Evolutionary conservation across 495 filamentous ascomycete species (phyloP).

Genomic region (Tetracladium marchalianum): DNA sequence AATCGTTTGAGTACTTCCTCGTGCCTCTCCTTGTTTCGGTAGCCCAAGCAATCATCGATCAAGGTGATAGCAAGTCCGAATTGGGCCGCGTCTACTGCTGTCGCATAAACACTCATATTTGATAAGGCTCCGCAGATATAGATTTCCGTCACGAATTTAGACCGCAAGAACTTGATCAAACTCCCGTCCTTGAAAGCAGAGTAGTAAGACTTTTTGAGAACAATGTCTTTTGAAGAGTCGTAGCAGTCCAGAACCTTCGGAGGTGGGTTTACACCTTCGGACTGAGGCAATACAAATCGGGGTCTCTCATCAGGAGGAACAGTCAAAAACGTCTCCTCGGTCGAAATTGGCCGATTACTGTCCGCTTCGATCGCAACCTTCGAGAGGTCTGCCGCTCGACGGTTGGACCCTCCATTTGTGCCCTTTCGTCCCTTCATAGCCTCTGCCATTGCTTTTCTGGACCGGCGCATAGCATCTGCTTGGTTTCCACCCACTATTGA

Average conservation of each 20-base stretch:
- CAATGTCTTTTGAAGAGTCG: slow-evolving; percentile 47
- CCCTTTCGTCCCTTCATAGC: slow-evolving; percentile 3
- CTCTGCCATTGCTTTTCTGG: neutral
- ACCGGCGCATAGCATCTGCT: neutral
- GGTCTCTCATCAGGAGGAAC: slow-evolving; percentile 30
- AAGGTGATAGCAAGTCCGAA: slow-evolving; percentile 80
- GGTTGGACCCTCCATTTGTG: slow-evolving; percentile 1
- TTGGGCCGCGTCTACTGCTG: slow-evolving; percentile 78
- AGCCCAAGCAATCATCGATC: slow-evolving; percentile 85
- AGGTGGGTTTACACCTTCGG: slow-evolving; percentile 59
- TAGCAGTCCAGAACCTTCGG: slow-evolving; percentile 46
- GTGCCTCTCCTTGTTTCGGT: slow-evolving; percentile 61
- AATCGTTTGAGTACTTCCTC: slow-evolving; percentile 69
- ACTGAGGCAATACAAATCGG: slow-evolving; percentile 48
- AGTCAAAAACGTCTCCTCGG: slow-evolving; percentile 55
- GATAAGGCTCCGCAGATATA: slow-evolving; percentile 85
- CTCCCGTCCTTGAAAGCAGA: slow-evolving; percentile 73
- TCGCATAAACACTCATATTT: slow-evolving; percentile 86
- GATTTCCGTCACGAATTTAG: slow-evolving; percentile 78
- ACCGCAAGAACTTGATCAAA: slow-evolving; percentile 60
- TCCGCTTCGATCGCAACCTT: slow-evolving; percentile 11
- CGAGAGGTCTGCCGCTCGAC: neutral
- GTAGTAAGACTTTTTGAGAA: slow-evolving; percentile 75
- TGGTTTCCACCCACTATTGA: neutral
- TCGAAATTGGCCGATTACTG: slow-evolving; percentile 14